A percentile compares a stretch with the other conserved stretches of the same genome.
These are phyloP conservation scores for Rhynchosporium agropyri DNA, from an alignment of 2,329 filamentous ascomycete genomes.

Conservation along the genomic window DNA sequence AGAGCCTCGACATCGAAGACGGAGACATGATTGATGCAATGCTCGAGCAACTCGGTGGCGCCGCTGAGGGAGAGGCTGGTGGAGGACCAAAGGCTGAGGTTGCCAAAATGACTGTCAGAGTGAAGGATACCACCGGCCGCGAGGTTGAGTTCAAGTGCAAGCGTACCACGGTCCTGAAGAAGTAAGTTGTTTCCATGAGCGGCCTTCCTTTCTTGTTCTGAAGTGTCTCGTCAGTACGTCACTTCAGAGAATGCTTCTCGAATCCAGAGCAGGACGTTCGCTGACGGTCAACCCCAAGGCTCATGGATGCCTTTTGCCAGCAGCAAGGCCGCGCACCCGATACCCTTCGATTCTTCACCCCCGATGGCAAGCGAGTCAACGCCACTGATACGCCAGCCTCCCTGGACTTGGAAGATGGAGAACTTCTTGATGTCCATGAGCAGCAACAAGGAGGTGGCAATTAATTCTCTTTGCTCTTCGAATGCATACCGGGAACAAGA, in stretches of 20 bases:
- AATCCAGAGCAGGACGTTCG: neutral
- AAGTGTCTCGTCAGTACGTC: neutral
- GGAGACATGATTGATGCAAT: conserved; percentile 28
- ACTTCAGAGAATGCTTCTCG: neutral
- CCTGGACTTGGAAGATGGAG: conserved; percentile 21
- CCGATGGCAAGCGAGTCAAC: conserved; percentile 19
- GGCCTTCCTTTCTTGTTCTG: neutral
- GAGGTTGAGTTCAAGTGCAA: conserved; percentile 23
- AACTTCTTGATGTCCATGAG: conserved; percentile 16
- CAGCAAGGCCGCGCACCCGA: conserved; percentile 9
- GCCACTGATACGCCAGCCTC: conserved; percentile 17
- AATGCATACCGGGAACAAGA: neutral
- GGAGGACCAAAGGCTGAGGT: neutral
- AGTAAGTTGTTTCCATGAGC: conserved; percentile 1
- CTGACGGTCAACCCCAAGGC: neutral
- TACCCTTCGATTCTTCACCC: conserved; percentile 20
- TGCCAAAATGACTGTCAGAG: conserved; percentile 18
- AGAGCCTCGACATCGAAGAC: conserved; percentile 28
- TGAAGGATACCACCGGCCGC: conserved; percentile 17
- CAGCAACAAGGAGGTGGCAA: conserved; percentile 16
- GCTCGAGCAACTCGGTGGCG: conserved; percentile 21
- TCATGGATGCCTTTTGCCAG: conserved; percentile 19
- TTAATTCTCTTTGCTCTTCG: neutral
- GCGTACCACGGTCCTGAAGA: conserved; percentile 14
- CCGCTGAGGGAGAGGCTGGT: neutral